phyloP scores from a whole-genome alignment of 2,329 filamentous ascomycete genomes.

The Venturia nashicola region DNA sequence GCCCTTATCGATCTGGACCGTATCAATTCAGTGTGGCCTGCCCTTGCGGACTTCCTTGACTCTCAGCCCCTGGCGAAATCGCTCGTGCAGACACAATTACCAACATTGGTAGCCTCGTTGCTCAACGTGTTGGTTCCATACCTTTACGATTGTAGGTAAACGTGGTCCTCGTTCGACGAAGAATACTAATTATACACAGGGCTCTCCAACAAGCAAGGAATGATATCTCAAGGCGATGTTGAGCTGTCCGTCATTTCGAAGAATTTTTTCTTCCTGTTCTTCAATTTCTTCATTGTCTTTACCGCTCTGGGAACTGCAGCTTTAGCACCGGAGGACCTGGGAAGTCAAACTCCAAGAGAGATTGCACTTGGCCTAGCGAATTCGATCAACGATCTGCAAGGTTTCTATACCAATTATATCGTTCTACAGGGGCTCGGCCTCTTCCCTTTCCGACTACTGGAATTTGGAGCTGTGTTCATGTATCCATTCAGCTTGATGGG shows the following conservation, averaged over 20 bases:
- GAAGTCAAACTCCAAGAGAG: slow-evolving; percentile 16
- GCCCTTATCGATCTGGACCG: slow-evolving; percentile 70
- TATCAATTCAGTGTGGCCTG: slow-evolving; percentile 60
- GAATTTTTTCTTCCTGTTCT: slow-evolving; percentile 99
- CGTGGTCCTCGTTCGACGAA: not conserved
- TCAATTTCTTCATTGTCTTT: slow-evolving; percentile 96
- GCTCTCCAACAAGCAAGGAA: slow-evolving; percentile 81
- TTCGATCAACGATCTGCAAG: slow-evolving; percentile 61
- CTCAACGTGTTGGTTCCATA: slow-evolving; percentile 86
- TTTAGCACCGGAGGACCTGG: slow-evolving; percentile 29
- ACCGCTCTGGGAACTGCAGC: slow-evolving; percentile 77
- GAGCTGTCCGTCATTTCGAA: slow-evolving; percentile 93
- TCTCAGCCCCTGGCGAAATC: slow-evolving; percentile 59
- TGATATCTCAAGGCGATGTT: slow-evolving; percentile 88
- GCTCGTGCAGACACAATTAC: slow-evolving; percentile 75
- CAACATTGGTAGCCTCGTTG: slow-evolving; percentile 73
- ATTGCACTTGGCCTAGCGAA: slow-evolving; percentile 64
- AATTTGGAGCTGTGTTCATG: slow-evolving; percentile 73
- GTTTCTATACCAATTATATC: slow-evolving; percentile 90
- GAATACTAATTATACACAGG: slow-evolving; percentile 23
- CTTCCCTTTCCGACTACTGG: slow-evolving; percentile 81
- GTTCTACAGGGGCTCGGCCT: slow-evolving; percentile 88
- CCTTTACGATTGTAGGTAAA: slow-evolving; percentile 66
- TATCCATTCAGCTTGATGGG: slow-evolving; percentile 70
- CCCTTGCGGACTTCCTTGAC: slow-evolving; percentile 54